Evolutionary conservation across 23 red algal genomes (phyloP).

Genomic region (Chondrus crispus): DNA sequence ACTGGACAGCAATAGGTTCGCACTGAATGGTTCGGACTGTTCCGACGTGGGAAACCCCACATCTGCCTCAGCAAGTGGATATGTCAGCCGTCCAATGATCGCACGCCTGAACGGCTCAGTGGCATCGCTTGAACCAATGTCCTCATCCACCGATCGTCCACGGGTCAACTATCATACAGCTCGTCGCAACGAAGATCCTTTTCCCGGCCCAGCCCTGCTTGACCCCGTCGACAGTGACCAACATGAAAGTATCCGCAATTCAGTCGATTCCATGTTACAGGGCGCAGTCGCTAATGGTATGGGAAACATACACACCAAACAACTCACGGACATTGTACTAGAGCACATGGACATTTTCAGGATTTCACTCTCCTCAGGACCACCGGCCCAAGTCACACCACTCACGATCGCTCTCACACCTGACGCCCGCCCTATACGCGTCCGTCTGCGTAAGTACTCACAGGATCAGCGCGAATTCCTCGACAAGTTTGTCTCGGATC

Average conservation of each 20-base stretch:
- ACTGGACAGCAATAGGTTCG: not conserved
- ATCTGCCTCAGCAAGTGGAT: not conserved
- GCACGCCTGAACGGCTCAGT: not conserved
- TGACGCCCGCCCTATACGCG: not conserved
- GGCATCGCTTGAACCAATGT: not conserved
- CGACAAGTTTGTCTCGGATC: not conserved
- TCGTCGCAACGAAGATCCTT: not conserved
- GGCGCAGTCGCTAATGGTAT: conserved; percentile 2
- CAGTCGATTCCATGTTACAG: not conserved
- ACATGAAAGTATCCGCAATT: not conserved
- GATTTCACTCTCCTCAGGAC: not conserved
- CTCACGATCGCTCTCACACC: not conserved
- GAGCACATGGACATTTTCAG: not conserved
- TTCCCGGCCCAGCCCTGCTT: conserved; percentile 20
- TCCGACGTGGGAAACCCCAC: conserved; percentile 29
- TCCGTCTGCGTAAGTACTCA: not conserved
- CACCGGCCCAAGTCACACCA: not conserved
- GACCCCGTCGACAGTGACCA: conserved; percentile 27
- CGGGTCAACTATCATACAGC: conserved; percentile 14
- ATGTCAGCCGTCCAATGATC: conserved; percentile 8
- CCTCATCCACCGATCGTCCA: not conserved
- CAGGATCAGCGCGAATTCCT: not conserved
- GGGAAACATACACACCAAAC: not conserved
- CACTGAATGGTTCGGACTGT: conserved; percentile 38
- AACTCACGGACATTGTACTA: not conserved